Evolutionary conservation across 306 rosid species (phyloP).

Genomic region (Corylus americana): DNA sequence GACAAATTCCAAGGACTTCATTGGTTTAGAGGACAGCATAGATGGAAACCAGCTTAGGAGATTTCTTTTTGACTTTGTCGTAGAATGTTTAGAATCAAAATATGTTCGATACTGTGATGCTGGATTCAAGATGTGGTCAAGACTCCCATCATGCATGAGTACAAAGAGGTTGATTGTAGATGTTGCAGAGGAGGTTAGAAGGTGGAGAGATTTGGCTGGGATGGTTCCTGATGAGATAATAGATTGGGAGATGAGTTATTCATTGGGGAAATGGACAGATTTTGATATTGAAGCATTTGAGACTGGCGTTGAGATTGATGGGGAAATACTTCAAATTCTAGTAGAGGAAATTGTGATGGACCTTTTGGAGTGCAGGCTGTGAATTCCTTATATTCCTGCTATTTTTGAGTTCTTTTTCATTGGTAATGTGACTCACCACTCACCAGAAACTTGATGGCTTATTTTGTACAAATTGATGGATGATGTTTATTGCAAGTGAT

Average conservation of each 20-base stretch:
- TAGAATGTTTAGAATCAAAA: conserved; percentile 63
- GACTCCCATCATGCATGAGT: conserved; percentile 34
- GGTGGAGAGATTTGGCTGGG: conserved; percentile 57
- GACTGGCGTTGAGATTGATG: conserved; percentile 55
- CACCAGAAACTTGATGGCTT: neutral
- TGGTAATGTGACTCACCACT: conserved; percentile 12
- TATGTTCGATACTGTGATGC: conserved; percentile 43
- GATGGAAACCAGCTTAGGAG: conserved; percentile 45
- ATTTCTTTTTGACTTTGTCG: conserved; percentile 60
- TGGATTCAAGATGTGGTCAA: conserved; percentile 53
- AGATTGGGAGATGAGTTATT: conserved; percentile 85
- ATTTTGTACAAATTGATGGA: conserved; percentile 49
- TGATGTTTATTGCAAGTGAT: neutral
- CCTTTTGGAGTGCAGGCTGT: conserved; percentile 37
- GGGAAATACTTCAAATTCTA: conserved; percentile 58
- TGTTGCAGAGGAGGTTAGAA: conserved; percentile 52
- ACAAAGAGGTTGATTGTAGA: conserved; percentile 42
- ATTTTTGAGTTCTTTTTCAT: conserved; percentile 11
- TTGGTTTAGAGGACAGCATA: conserved; percentile 32
- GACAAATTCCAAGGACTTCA: conserved; percentile 26
- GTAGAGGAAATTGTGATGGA: conserved; percentile 70
- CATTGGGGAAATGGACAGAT: conserved; percentile 72
- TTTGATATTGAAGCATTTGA: conserved; percentile 74
- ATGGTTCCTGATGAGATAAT: conserved; percentile 71
- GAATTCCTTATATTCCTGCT: conserved; percentile 17